Percentiles rank a stretch among this genome's conserved stretches.
Conservation (phyloP, 768 basidiomycete species). For the Auricularia cornea region DNA sequence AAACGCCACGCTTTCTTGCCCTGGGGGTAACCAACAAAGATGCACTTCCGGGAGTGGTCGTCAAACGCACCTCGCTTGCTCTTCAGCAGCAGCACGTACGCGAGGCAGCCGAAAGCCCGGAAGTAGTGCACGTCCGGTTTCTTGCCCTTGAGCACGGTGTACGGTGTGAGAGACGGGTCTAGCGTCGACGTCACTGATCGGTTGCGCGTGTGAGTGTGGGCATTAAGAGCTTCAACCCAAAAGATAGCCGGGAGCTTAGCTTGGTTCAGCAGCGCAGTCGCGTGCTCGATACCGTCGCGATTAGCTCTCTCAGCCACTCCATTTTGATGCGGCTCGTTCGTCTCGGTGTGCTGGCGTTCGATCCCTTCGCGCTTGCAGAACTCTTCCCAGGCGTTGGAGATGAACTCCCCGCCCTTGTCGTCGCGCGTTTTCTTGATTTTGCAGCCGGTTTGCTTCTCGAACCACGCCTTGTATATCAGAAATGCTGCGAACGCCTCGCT, state of each 20-base stretch:
- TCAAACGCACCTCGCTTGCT: too few relatives aligned
- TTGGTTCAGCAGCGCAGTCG: not conserved
- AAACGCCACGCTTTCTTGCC: conserved; percentile 27
- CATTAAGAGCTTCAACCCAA: not conserved
- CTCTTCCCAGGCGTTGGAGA: not conserved
- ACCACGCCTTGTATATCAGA: not conserved
- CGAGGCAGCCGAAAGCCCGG: conserved; percentile 17
- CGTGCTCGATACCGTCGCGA: not conserved
- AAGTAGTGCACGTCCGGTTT: too few relatives aligned
- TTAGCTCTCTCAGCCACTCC: not conserved
- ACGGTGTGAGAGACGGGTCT: conserved; percentile 8
- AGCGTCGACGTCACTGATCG: conserved; percentile 2
- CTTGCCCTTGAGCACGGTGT: conserved; percentile 5
- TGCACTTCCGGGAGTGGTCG: too few relatives aligned
- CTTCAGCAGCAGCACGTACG: conserved; percentile 10
- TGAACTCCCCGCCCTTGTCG: not conserved
- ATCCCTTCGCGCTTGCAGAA: not conserved
- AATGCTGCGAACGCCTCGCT: not conserved
- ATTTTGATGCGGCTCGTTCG: not conserved
- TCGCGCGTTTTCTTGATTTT: too few relatives aligned
- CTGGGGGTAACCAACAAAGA: conserved; percentile 31
- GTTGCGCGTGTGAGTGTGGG: conserved; percentile 5
- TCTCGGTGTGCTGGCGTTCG: not conserved
- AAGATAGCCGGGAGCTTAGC: not conserved
- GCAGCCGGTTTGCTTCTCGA: not conserved